These are phyloP conservation scores for Chenopodium formosanum DNA, from an alignment of 148 eudicot species.

Conservation along the genomic window DNA sequence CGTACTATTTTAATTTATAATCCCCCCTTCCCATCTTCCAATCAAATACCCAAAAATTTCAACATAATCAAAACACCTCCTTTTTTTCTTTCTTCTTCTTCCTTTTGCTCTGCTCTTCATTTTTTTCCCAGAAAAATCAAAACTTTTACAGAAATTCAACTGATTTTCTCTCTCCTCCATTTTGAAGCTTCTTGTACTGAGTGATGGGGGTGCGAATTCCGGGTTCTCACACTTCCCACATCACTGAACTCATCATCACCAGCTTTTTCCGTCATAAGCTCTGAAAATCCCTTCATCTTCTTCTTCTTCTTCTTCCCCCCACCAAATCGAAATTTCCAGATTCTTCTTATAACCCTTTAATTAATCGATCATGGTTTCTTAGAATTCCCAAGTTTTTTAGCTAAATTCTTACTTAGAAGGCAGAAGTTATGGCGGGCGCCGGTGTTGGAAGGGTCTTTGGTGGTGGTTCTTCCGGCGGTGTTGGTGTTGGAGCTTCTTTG, in stretches of 20 bases:
- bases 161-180: neutral
- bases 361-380: conserved; percentile 25
- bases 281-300: conserved; percentile 1
- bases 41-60: conserved; percentile 5
- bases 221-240: conserved; percentile 80
- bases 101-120: neutral
- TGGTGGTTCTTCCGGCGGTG: conserved; percentile 25
- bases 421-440: conserved; percentile 40
- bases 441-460: conserved; percentile 29
- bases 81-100: neutral
- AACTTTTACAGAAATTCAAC: neutral
- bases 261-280: conserved; percentile 90
- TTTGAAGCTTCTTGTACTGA: conserved; percentile 7
- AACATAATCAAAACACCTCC: neutral
- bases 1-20: neutral
- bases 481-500: conserved; percentile 22
- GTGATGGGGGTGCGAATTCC: conserved; percentile 61
- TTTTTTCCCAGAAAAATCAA: conserved; percentile 14
- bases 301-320: neutral
- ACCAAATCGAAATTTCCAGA: neutral
- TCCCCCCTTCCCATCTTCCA: neutral
- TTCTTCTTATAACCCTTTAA: neutral
- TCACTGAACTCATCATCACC: conserved; percentile 83
- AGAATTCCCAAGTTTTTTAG: neutral
- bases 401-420: neutral